Evolutionary conservation across 371 early-diverging fungal genomes (phyloP), one percentile per base, ranked within the genome.

Genomic region (Apophysomyces elegans): DNA sequence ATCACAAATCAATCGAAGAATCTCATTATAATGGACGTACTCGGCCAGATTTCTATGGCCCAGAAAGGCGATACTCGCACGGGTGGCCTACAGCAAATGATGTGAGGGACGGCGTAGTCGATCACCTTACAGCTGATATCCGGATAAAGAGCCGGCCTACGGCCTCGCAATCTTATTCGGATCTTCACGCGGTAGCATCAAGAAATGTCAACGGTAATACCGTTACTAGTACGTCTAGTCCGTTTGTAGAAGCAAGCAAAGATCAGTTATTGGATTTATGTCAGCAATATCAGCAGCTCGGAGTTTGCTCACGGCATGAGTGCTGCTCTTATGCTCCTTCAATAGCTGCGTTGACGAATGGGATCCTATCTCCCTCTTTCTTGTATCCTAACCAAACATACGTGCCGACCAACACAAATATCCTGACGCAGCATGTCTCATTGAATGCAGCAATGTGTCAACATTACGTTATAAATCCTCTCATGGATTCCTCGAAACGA

Each of bases 231-330:
- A 46, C 62, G 7, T 44, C 16, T 12, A 62, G 18, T 35, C 16
- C 62, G 9, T 35, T 46, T 13, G 62, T 37, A 37, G 38, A 44
- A 12, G 46, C 62, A 47, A 37, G 56, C 12, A 62, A 56, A 21
- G 65, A 64, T 58, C 8, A 59, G 18, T 38, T 64, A 13, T 21
- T 50, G 50, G 21, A 62, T 26, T 56, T 59, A 35, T 77, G 68
- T 61, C 68, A 70, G 62, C 73, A 81, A 1, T 86, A 80, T 64
- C 85, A 80, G 61, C 84, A 86, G 66, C 80, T 84, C 46, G 89
- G 89, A 4, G 84, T 73, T 59, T 90, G 90, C 62, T 69, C 85
- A 4, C 67, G 83, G 7, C 88, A 87, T 21, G 85, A 87, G 7
- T 74, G 84, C 41, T 90, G 90, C 61, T 78, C 82, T 36, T 90